phyloP scores from a whole-genome alignment of 495 filamentous ascomycete species.

The Neurospora sp. region DNA sequence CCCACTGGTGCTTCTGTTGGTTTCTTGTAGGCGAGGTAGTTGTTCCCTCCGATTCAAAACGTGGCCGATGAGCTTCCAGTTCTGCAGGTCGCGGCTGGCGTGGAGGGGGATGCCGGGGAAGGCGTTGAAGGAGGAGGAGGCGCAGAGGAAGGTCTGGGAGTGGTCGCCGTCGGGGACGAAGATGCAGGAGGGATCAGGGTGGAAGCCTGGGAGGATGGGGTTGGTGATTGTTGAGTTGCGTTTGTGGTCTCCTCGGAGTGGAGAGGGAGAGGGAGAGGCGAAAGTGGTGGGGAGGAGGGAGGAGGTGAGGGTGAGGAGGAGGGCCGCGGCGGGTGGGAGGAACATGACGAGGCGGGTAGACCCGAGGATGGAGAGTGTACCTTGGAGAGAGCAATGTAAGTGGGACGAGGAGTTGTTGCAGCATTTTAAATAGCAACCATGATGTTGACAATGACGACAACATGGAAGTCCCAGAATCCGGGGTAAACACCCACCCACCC shows the following conservation, averaged over 20 bases:
- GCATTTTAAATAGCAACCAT: no score
- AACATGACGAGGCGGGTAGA: background rate
- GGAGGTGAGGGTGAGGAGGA: background rate
- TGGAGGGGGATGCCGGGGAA: conserved; percentile 46
- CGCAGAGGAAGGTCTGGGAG: conserved; percentile 38
- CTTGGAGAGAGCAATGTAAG: no score
- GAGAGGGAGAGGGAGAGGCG: background rate
- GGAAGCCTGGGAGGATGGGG: conserved; percentile 45
- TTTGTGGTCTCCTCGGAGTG: background rate
- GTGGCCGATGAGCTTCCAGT: conserved; percentile 41
- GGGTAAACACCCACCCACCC: background rate
- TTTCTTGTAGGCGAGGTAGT: conserved; percentile 20
- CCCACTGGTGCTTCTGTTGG: conserved; percentile 25
- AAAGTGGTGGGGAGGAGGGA: background rate
- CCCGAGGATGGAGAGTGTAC: background rate
- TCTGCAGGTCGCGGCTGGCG: conserved; percentile 39
- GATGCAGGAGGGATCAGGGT: conserved; percentile 46
- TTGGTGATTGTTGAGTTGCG: conserved; percentile 33
- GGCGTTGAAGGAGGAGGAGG: conserved; percentile 41
- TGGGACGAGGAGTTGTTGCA: no score
- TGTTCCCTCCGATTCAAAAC: conserved; percentile 17
- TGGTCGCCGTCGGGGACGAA: conserved; percentile 36
- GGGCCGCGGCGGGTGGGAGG: background rate
- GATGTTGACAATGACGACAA: background rate
- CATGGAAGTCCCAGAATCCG: background rate